Conservation (phyloP, 2,329 filamentous ascomycete species). For the Monosporascus sp. region DNA sequence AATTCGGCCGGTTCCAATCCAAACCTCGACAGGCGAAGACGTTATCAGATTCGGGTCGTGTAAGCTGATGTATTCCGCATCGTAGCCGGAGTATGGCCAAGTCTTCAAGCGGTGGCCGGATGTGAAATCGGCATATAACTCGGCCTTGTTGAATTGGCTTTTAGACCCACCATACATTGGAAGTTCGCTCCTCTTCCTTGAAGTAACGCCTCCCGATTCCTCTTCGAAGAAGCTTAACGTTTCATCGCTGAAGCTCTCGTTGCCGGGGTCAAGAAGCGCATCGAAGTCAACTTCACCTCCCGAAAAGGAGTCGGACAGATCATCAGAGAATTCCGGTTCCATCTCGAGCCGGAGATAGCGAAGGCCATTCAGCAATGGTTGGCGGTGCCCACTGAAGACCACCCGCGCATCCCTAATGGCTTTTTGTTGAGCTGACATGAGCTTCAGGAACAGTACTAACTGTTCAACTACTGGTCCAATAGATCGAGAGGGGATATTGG, state of each 20-base stretch:
- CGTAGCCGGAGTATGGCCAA: slow-evolving; percentile 19
- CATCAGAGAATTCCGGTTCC: slow-evolving; percentile 36
- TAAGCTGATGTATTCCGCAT: slow-evolving; percentile 20
- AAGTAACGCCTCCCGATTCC: slow-evolving; percentile 17
- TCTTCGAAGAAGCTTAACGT: slow-evolving; percentile 38
- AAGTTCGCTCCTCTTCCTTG: slow-evolving; percentile 1
- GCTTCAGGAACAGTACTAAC: slow-evolving; percentile 43
- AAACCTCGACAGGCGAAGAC: slow-evolving; percentile 31
- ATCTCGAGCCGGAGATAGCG: slow-evolving; percentile 52
- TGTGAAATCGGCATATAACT: slow-evolving; percentile 20
- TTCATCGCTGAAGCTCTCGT: slow-evolving; percentile 31
- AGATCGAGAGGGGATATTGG: slow-evolving; percentile 49
- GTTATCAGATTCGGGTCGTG: slow-evolving; percentile 19
- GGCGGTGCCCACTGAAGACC: slow-evolving; percentile 28
- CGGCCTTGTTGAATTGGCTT: neutral
- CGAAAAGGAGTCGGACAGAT: slow-evolving; percentile 25
- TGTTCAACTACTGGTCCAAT: slow-evolving; percentile 43
- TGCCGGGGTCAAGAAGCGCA: slow-evolving; percentile 33
- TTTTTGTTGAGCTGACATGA: slow-evolving; percentile 45
- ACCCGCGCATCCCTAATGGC: slow-evolving; percentile 30
- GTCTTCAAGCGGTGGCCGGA: slow-evolving; percentile 23
- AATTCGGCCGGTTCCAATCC: slow-evolving; percentile 38
- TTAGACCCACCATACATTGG: neutral
- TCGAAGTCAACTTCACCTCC: slow-evolving; percentile 36
- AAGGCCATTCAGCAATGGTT: slow-evolving; percentile 45